Conservation (phyloP, 768 basidiomycete species). For the Trametes cingulata region DNA sequence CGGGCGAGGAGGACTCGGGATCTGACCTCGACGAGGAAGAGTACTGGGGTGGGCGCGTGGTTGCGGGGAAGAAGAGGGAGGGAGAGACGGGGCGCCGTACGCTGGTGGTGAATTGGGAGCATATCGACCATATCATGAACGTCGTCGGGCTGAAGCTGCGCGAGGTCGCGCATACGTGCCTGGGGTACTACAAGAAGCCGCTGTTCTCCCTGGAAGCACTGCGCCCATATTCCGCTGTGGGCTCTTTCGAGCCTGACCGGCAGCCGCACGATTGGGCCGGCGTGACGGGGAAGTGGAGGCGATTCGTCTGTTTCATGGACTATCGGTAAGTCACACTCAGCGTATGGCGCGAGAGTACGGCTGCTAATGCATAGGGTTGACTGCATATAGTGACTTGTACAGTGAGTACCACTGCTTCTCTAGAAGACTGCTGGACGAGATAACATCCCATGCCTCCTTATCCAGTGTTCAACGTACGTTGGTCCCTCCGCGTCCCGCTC, state of each 20-base stretch:
- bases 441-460: not conserved
- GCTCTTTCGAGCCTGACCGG: slow-evolving; percentile 29
- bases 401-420: not conserved
- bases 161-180: slow-evolving; percentile 20
- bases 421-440: not conserved
- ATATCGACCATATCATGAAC: slow-evolving; percentile 54
- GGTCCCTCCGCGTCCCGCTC: not conserved
- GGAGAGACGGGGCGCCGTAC: not conserved
- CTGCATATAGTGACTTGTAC: slow-evolving; percentile 1
- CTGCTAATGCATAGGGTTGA: no score
- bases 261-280: slow-evolving; percentile 66
- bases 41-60: not conserved
- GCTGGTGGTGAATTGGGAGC: slow-evolving; percentile 57
- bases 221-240: slow-evolving; percentile 56
- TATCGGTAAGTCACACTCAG: slow-evolving; percentile 49
- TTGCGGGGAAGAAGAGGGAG: not conserved
- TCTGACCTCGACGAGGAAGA: not conserved
- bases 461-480: slow-evolving; percentile 32
- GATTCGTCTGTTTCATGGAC: slow-evolving; percentile 79
- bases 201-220: slow-evolving; percentile 52
- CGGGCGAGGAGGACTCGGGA: not conserved
- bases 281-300: slow-evolving; percentile 71
- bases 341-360: no score
- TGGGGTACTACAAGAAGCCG: slow-evolving; percentile 43
- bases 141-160: slow-evolving; percentile 31